Base-by-base conservation (phyloP, 2,329 filamentous ascomycete genomes). In the Cercospora sp. region DNA sequence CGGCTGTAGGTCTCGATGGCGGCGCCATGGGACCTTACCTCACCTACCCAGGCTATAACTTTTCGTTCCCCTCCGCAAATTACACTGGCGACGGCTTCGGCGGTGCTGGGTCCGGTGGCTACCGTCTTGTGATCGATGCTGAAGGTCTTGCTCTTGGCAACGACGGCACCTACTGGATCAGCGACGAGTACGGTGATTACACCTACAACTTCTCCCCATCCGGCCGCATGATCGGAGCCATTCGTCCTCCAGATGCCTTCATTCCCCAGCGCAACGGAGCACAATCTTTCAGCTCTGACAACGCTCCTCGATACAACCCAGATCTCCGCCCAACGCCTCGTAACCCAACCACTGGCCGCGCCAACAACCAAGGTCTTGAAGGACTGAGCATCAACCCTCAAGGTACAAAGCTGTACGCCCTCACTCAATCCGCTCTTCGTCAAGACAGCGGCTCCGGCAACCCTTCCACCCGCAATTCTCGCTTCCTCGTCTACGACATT, bases 351-450 rank as follows among this genome's bases (percentile, higher is more conserved):
- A 85, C 85, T 0, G 90, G 90, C 12, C 85, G 90, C 21, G 82
- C 85, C 65, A 92, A 93, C 77, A 93, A 93, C 77, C 89, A 91
- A 76, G 90, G 90, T n/a, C 87, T 92, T 60, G 90, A 93, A 78
- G 90, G 88, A 0, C 79, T 93, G 60, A 89, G 88, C 0, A 79
- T 86, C n/a, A 87, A 85, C 3, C 81, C 84, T 0, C 87, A 90
- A 71, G 88, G 89, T 9, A 87, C 86, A 69, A 86, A 82, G 1
- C 81, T 92, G 10, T 92, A 87, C 74, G 85, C 86, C 1, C 82
- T 92, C 66, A 80, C 91, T 24, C 90, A 93, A 76, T 88, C 87
- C 1, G 89, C 89, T 0, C 80, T 87, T 4, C 84, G 85, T 67
- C 87, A 90, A 73, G 87, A 89, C 70, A 88, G 89, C 55, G 87